Percentiles rank a stretch among this genome's conserved stretches.
Conservation (phyloP, 140 eudicot species). For the Ambrosia hybrid region DNA sequence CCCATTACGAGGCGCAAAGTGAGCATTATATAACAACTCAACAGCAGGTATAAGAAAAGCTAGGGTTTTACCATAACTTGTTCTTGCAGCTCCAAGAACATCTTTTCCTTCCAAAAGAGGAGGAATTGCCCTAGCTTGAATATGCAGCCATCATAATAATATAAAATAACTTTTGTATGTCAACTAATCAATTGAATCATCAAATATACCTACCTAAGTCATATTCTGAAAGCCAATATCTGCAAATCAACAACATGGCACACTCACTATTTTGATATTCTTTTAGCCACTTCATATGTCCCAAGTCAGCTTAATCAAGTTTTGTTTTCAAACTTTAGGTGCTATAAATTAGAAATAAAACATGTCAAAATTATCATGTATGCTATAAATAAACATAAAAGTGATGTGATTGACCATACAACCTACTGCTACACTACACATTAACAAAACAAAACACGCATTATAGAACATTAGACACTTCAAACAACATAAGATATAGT, state of each 20-base stretch:
- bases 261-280: too few relatives aligned
- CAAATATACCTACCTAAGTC: slow-evolving; percentile 63
- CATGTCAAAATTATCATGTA: not conserved
- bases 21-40: slow-evolving; percentile 57
- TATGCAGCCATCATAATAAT: slow-evolving; percentile 31
- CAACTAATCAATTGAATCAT: not conserved
- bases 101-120: slow-evolving; percentile 80
- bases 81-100: slow-evolving; percentile 94
- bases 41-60: slow-evolving; percentile 90
- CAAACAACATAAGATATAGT: not conserved
- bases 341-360: not conserved
- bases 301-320: not conserved
- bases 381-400: not conserved
- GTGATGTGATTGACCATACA: not conserved
- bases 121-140: slow-evolving; percentile 77
- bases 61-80: slow-evolving; percentile 92
- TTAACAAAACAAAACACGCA: not conserved
- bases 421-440: not conserved
- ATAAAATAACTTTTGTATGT: too few relatives aligned
- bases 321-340: not conserved
- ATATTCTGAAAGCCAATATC: slow-evolving; percentile 60
- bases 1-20: slow-evolving; percentile 84
- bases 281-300: too few relatives aligned
- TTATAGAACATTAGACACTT: not conserved
- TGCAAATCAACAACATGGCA: not conserved